Base-by-base conservation (phyloP, 2,329 filamentous ascomycete genomes). In the Sordariomycetes sp. region DNA sequence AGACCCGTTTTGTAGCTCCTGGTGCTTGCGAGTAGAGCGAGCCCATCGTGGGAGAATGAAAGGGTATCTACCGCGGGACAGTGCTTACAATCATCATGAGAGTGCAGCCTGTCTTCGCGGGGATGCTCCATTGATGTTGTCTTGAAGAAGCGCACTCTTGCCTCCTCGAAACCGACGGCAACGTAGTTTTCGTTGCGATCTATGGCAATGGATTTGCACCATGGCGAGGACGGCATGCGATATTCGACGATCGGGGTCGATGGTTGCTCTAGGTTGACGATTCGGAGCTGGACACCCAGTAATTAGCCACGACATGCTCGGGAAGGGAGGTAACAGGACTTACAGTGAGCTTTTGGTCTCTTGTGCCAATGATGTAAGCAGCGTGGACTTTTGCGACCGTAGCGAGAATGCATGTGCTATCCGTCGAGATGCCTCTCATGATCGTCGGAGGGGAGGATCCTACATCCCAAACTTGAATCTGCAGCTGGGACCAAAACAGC, bases 271-370 rank as follows among this genome's bases (percentile, higher is more conserved):
- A 62, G 44, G 34, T 61, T 56, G 3, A 59, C 45, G 21, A 63
- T 54, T 27, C 55, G 53, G 21, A 63, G 46, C 58, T 62, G 37
- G 2, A 16, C 10, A 19, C 18, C 6, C 9, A 12, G 20, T 19
- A 11, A 14, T 33, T 12, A 23, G 21, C n/a, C 27, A 4, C 10
- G 11, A 20, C 12, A 33, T 21, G 9, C 6, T 10, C 5, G 5
- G 18, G 12, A 15, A 29, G 17, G 9, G 8, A 8, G 9, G 8
- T 8, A 27, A 19, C 8, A 30, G 17, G 17, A 29, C 49, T 49
- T 51, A 61, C 58, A 8, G 58, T 61, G 3, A 63, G 48, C 33
- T 54, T 60, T 27, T 61, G 57, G 35, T 60, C 58, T n/a, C 57
- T 47, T 12, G 52, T 59, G 4, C 57, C 57, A 36, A 61, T 52